Evolutionary conservation across 1,284 basidiomycete species (phyloP).

Genomic region (Cronartium ribicola): DNA sequence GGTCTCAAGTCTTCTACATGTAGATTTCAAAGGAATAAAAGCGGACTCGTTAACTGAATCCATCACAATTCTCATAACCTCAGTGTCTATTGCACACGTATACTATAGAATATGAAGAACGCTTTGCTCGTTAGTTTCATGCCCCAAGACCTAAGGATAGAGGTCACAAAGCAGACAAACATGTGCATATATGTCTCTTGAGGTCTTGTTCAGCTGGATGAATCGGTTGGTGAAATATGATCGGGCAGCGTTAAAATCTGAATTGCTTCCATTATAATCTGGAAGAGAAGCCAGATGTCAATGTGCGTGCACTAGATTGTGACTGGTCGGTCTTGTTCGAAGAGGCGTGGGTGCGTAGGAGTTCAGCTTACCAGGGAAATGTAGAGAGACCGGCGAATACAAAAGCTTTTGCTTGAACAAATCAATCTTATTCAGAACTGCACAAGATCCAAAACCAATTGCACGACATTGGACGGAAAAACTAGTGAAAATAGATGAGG

Average conservation of each 20-base stretch:
- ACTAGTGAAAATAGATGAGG: too few relatives aligned
- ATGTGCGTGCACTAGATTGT: neutral
- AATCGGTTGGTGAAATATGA: conserved; percentile 49
- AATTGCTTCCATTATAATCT: conserved; percentile 46
- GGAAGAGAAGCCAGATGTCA: too few relatives aligned
- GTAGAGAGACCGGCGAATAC: conserved; percentile 74
- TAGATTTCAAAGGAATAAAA: too few relatives aligned
- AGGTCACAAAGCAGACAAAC: neutral
- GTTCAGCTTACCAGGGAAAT: conserved; percentile 67
- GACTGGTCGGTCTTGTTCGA: conserved; percentile 7
- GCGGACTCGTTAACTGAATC: conserved; percentile 59
- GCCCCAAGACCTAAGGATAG: conserved; percentile 20
- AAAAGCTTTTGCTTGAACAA: conserved; percentile 90
- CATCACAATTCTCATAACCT: conserved; percentile 58
- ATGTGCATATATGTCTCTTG: conserved; percentile 55
- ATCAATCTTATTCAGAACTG: conserved; percentile 64
- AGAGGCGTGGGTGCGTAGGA: neutral
- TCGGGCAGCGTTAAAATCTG: conserved; percentile 48
- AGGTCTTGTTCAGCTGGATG: conserved; percentile 54
- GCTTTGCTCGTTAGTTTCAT: neutral
- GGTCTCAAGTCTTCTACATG: too few relatives aligned
- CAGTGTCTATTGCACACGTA: conserved; percentile 57
- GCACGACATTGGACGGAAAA: conserved; percentile 44
- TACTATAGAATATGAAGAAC: conserved; percentile 49
- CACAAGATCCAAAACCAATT: conserved; percentile 59